Percentiles rank a stretch among this genome's conserved stretches.
Conservation (phyloP, 2,329 filamentous ascomycete genomes). For the Arachnomyces sp. region DNA sequence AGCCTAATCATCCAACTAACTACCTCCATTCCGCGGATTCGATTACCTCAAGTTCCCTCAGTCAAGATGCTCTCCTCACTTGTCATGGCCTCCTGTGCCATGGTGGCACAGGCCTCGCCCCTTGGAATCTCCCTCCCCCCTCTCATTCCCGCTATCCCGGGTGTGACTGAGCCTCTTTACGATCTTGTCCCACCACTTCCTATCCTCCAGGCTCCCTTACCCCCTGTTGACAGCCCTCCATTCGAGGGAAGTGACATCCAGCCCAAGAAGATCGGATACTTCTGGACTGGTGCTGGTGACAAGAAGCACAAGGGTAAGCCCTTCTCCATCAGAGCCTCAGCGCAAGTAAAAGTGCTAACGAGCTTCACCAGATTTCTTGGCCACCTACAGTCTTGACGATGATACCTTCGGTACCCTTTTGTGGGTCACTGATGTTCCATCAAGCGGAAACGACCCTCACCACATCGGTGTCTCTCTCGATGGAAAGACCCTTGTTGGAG, state of each 20-base stretch:
- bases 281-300: conserved; percentile 55
- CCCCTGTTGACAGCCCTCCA: conserved; percentile 46
- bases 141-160: conserved; percentile 51
- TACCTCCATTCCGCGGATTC: not conserved
- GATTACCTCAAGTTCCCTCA: not conserved
- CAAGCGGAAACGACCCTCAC: conserved; percentile 53
- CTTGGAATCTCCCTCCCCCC: conserved; percentile 39
- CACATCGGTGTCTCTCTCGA: conserved; percentile 49
- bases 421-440: conserved; percentile 50
- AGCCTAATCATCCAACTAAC: not conserved
- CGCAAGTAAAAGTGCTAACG: not conserved
- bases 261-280: conserved; percentile 59
- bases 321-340: not conserved
- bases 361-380: conserved; percentile 41
- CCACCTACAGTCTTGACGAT: conserved; percentile 52
- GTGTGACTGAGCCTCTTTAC: conserved; percentile 50
- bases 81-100: not conserved
- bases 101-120: conserved; percentile 1
- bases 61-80: conserved; percentile 2
- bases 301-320: conserved; percentile 45
- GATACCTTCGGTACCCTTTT: conserved; percentile 55
- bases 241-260: conserved; percentile 48
- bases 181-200: conserved; percentile 46
- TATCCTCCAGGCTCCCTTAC: conserved; percentile 52
- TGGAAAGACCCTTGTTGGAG: conserved; percentile 50